These are phyloP conservation scores for Schoenoplectus tabernaemontani DNA, from an alignment of 202 grass and related monocot genomes.

Conservation along the genomic window DNA sequence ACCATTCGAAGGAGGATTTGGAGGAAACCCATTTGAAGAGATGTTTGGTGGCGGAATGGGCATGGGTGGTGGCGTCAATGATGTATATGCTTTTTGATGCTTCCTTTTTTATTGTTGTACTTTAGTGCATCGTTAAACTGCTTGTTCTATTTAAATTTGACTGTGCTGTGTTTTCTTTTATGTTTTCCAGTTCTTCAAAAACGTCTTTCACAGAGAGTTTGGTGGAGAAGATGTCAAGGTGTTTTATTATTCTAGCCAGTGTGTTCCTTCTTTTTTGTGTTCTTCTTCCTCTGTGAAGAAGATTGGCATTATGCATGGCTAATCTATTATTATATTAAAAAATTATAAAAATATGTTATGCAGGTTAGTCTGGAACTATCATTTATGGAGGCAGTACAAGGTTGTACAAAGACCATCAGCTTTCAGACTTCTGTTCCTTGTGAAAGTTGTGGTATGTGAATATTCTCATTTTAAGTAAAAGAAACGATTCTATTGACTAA, in stretches of 20 bases:
- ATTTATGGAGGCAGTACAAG: conserved; percentile 93
- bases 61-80: conserved; percentile 63
- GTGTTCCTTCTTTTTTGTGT: background rate
- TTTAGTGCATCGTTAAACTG: background rate
- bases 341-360: background rate
- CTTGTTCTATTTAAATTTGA: conserved; percentile 17
- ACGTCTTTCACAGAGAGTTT: conserved; percentile 68
- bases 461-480: background rate
- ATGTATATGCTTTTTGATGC: conserved; percentile 40
- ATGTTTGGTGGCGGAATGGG: conserved; percentile 39
- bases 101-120: background rate
- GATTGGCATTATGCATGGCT: background rate
- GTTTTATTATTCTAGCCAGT: conserved; percentile 28
- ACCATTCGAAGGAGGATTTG: conserved; percentile 61
- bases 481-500: background rate
- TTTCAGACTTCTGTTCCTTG: conserved; percentile 53
- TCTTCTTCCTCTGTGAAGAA: background rate
- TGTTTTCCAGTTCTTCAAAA: conserved; percentile 69
- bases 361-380: conserved; percentile 65
- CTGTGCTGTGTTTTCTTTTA: conserved; percentile 19
- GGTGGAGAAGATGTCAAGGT: conserved; percentile 75
- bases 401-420: conserved; percentile 64
- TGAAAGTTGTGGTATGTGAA: conserved; percentile 60
- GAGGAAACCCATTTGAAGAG: conserved; percentile 78
- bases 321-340: conserved; percentile 6